Conservation (phyloP, 2,329 filamentous ascomycete genomes). For the Nemania abortiva region DNA sequence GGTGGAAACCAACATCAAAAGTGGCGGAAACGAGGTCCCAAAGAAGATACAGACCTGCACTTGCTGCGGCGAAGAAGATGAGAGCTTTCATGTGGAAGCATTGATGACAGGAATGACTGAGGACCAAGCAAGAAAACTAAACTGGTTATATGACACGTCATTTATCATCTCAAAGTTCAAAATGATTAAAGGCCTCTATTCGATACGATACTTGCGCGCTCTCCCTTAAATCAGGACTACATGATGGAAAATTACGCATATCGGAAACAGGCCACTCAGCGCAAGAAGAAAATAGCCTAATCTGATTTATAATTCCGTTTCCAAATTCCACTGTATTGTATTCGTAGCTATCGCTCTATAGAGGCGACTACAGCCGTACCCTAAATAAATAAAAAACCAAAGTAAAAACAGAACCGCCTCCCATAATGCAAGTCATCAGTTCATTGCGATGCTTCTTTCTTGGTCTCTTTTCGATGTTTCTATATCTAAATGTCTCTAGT, state of each 20-base stretch:
- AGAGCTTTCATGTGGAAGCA: too few relatives aligned
- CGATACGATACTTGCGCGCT: too few relatives aligned
- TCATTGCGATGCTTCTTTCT: conserved; percentile 7
- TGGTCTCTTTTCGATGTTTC: not conserved
- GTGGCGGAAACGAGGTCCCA: too few relatives aligned
- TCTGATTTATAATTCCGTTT: not conserved
- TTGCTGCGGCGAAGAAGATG: too few relatives aligned
- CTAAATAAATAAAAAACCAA: not conserved
- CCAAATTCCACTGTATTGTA: conserved; percentile 16
- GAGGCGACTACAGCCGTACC: not conserved
- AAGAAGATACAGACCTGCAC: too few relatives aligned
- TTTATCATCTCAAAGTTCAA: too few relatives aligned
- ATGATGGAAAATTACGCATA: not conserved
- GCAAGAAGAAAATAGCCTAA: not conserved
- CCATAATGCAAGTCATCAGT: conserved; percentile 22
- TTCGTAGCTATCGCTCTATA: conserved; percentile 12
- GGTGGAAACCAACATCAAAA: too few relatives aligned
- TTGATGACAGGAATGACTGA: too few relatives aligned
- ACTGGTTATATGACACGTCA: too few relatives aligned
- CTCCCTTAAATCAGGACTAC: too few relatives aligned
- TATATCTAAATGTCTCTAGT: conserved; percentile 29
- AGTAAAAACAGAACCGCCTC: not conserved
- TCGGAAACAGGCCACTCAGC: not conserved
- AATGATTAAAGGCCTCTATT: too few relatives aligned
- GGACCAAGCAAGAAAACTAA: too few relatives aligned